Evolutionary conservation across 352 stramenopile genomes (phyloP).

Genomic region (Phytophthora constricta): DNA sequence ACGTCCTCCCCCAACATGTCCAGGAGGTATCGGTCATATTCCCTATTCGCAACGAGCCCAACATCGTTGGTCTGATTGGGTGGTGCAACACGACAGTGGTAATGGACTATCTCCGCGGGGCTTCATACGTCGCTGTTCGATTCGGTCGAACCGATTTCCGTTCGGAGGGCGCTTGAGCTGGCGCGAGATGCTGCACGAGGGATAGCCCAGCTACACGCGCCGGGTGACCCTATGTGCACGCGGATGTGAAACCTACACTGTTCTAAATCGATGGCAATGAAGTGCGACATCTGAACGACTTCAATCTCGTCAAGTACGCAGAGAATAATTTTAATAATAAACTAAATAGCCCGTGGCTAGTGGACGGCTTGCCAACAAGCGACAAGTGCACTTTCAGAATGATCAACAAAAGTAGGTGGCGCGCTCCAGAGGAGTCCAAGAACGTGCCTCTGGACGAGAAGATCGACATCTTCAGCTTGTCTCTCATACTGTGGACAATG

Average conservation of each 20-base stretch:
- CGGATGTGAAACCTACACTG: slow-evolving; percentile 66
- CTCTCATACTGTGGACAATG: slow-evolving; percentile 56
- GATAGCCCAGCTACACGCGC: slow-evolving; percentile 55
- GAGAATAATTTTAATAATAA: too few relatives aligned
- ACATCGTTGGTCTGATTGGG: slow-evolving; percentile 60
- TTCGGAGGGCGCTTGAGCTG: slow-evolving; percentile 40
- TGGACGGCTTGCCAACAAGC: slow-evolving; percentile 24
- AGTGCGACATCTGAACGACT: slow-evolving; percentile 62
- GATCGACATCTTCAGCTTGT: slow-evolving; percentile 56
- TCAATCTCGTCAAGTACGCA: slow-evolving; percentile 69
- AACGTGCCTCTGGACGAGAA: slow-evolving; percentile 43
- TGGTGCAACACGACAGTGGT: slow-evolving; percentile 67
- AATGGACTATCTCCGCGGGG: slow-evolving; percentile 56
- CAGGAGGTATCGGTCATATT: slow-evolving; percentile 58
- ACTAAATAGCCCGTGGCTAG: slow-evolving; percentile 26
- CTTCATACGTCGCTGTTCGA: slow-evolving; percentile 56
- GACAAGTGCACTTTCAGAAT: slow-evolving; percentile 50
- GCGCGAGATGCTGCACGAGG: slow-evolving; percentile 48
- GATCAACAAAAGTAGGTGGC: slow-evolving; percentile 64
- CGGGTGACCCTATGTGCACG: slow-evolving; percentile 60
- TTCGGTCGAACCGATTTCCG: slow-evolving; percentile 30
- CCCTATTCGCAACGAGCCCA: slow-evolving; percentile 49
- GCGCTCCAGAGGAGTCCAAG: slow-evolving; percentile 64
- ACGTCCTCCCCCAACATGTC: slow-evolving; percentile 58
- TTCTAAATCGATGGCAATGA: slow-evolving; percentile 56